phyloP scores from a whole-genome alignment of 2,329 filamentous ascomycete genomes.

The Alternaria infectoria region DNA sequence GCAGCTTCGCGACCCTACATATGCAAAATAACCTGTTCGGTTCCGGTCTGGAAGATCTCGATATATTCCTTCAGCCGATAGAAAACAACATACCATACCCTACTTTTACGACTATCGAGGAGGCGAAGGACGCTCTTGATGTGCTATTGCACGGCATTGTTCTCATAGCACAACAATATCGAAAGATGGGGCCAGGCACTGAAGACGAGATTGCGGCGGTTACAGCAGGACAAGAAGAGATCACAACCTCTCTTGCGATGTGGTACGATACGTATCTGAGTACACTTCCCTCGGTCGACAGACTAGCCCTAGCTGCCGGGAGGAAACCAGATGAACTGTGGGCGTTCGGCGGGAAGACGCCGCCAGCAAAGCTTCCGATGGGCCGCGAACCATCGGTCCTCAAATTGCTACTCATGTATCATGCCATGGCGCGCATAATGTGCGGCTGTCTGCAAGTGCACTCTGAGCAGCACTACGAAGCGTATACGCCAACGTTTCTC shows the following conservation, averaged over 20 bases:
- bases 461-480: constrained; percentile 29
- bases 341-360: not conserved
- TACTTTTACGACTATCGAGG: constrained; percentile 2
- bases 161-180: not conserved
- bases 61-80: not conserved
- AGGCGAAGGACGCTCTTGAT: constrained; percentile 16
- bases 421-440: constrained; percentile 29
- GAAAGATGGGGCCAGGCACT: not conserved
- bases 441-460: constrained; percentile 4
- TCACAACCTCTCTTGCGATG: not conserved
- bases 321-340: not conserved
- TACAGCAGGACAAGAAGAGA: not conserved
- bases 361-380: not conserved
- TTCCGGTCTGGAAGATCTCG: not conserved
- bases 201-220: not conserved
- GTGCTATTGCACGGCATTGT: constrained; percentile 5
- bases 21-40: constrained; percentile 26
- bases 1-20: constrained; percentile 47
- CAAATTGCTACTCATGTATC: constrained; percentile 20
- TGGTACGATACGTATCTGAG: constrained; percentile 3
- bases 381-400: not conserved
- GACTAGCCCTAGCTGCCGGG: not conserved
- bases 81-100: not conserved
- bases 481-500: constrained; percentile 14
- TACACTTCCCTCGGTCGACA: not conserved